A percentile compares a stretch with the other conserved stretches of the same genome.
phyloP scores from a whole-genome alignment of 805 yeast species.

The Cyberlindnera lachancei region DNA sequence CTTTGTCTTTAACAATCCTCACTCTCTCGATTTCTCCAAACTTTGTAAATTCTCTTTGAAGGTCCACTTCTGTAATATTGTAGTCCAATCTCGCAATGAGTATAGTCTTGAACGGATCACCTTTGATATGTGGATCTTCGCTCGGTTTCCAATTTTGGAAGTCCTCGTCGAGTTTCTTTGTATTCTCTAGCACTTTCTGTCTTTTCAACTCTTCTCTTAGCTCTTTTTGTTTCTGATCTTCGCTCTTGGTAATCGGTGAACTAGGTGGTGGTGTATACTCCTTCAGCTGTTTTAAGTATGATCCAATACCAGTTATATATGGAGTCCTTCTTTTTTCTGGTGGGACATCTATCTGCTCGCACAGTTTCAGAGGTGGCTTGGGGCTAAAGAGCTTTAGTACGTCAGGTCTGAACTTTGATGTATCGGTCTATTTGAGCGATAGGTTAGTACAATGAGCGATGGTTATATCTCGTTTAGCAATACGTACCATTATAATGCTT shows the following conservation, averaged over 20 bases:
- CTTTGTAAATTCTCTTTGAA: slow-evolving; percentile 50
- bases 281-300: slow-evolving; percentile 12
- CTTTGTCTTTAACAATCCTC: slow-evolving; percentile 48
- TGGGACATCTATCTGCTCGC: slow-evolving; percentile 15
- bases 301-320: slow-evolving; percentile 12
- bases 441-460: neutral
- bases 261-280: neutral
- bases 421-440: slow-evolving; percentile 19
- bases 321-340: slow-evolving; percentile 14
- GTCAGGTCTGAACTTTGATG: slow-evolving; percentile 32
- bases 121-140: slow-evolving; percentile 46
- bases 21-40: slow-evolving; percentile 66
- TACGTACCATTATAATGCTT: too few species aligned
- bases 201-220: slow-evolving; percentile 23
- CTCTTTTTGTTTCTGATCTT: slow-evolving; percentile 23
- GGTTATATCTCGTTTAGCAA: too few species aligned
- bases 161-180: slow-evolving; percentile 28
- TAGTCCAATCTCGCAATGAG: slow-evolving; percentile 72
- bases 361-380: slow-evolving; percentile 15
- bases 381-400: slow-evolving; percentile 32
- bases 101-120: slow-evolving; percentile 74
- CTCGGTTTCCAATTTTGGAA: slow-evolving; percentile 45
- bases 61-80: slow-evolving; percentile 54
- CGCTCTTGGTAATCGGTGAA: neutral
- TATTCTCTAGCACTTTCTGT: slow-evolving; percentile 15